phyloP scores from a whole-genome alignment of 345 rosid species.

The Citrus trifoliata region DNA sequence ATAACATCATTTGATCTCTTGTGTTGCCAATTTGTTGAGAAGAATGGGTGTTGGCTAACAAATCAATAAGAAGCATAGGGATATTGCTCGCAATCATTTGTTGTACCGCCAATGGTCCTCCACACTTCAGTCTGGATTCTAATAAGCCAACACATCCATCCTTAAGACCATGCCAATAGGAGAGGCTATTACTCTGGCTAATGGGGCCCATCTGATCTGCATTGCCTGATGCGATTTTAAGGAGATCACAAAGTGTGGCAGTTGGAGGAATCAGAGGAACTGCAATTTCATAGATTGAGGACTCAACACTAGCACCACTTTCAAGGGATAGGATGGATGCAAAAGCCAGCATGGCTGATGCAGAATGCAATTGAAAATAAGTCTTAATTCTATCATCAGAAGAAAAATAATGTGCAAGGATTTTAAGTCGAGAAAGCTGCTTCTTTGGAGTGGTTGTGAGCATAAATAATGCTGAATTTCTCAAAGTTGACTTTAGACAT shows the following conservation, averaged over 20 bases:
- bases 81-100: conserved; percentile 84
- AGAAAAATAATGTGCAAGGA: conserved; percentile 66
- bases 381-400: conserved; percentile 57
- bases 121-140: conserved; percentile 79
- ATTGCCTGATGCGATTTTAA: conserved; percentile 45
- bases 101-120: conserved; percentile 79
- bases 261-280: conserved; percentile 88
- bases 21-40: conserved; percentile 37
- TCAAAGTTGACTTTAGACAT: conserved; percentile 76
- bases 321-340: conserved; percentile 95
- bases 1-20: conserved; percentile 51
- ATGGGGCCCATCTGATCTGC: conserved; percentile 34
- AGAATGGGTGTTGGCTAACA: conserved; percentile 51
- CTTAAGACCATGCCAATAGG: conserved; percentile 84
- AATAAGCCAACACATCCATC: conserved; percentile 94
- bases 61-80: conserved; percentile 67
- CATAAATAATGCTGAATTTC: conserved; percentile 83
- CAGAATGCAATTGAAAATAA: conserved; percentile 60
- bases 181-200: conserved; percentile 33
- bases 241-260: conserved; percentile 70
- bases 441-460: conserved; percentile 83
- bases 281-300: conserved; percentile 71
- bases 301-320: conserved; percentile 65
- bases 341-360: conserved; percentile 91
- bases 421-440: conserved; percentile 77